Evolutionary conservation across 768 basidiomycete species (phyloP), one percentile per base, ranked within the genome.

Genomic region (Candolleomyces aberdarensis): DNA sequence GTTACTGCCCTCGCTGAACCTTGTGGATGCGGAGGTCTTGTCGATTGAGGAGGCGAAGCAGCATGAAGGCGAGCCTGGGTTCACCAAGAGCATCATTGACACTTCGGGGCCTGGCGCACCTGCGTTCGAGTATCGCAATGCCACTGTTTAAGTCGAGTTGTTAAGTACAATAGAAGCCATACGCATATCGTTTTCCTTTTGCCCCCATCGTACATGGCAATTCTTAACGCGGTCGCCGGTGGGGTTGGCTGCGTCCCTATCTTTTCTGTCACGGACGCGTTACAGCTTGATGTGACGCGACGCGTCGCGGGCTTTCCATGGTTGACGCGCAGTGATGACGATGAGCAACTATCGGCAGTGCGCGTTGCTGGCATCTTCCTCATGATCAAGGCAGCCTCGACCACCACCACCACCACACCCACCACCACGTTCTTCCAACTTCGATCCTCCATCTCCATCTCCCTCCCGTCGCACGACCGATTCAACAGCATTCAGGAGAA

Each of bases 71-170:
- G 77, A 81, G 58, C 73, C 76, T 2, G 89, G 89, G 0, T 92
- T 85, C 71, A 85, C 82, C 17, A 81, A 82, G 67, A 76, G 70
- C 60, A 88, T 93, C 65, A 86, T 95, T 48, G 94, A 94, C 60
- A 76, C 77, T n/a, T 91, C 93, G 11, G 94, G 96, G 75, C 96
- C 96, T 39, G 94, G 91, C 10, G 81, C 77, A 40, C 95, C 95
- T 50, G 88, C 87, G 4, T 91, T 95, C 67, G 89, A 94, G 69
- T 96, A 94, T 74, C 85, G 86, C 70, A 97, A 96, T 73, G 85
- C 89, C 36, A 36, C 36, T 36, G 36, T 36, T 36, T 36, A 5
- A 36, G 36, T 36, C 36, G 36, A 36, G 36, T 36, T 3, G 36
- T 36, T 8, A 6, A 36, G 36, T 36, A 36, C 36, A 36, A 36